phyloP scores from a whole-genome alignment of 768 basidiomycete species.

The Amanita rubescens region DNA sequence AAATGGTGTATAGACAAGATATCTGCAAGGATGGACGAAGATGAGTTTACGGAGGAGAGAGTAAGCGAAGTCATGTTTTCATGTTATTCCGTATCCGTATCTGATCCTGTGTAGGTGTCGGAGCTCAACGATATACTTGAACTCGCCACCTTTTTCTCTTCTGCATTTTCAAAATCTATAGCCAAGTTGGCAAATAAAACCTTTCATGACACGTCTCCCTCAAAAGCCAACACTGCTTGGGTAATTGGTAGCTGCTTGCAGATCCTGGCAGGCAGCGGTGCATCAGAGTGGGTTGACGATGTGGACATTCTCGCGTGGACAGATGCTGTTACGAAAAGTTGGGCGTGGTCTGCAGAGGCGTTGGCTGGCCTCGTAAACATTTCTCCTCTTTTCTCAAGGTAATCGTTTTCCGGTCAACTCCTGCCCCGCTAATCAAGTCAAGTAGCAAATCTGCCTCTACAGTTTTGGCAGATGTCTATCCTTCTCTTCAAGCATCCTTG shows the following conservation, averaged over 20 bases:
- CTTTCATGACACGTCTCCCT: slow-evolving; percentile 18
- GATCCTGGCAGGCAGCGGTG: slow-evolving; percentile 36
- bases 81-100: too few species aligned
- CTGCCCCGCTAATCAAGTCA: background rate
- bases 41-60: background rate
- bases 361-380: slow-evolving; percentile 42
- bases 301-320: slow-evolving; percentile 48
- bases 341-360: slow-evolving; percentile 52
- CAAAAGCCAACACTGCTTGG: slow-evolving; percentile 38
- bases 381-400: slow-evolving; percentile 1
- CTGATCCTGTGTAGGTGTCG: slow-evolving; percentile 27
- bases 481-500: slow-evolving; percentile 43
- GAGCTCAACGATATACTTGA: slow-evolving; percentile 50
- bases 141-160: slow-evolving; percentile 45
- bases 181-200: slow-evolving; percentile 36
- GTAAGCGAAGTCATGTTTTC: background rate
- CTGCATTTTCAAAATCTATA: slow-evolving; percentile 24
- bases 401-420: background rate
- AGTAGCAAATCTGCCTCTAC: slow-evolving; percentile 1
- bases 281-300: slow-evolving; percentile 37
- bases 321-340: slow-evolving; percentile 34
- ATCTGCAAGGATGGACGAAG: background rate
- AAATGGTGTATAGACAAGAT: slow-evolving; percentile 34
- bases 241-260: slow-evolving; percentile 54
- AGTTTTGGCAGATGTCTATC: slow-evolving; percentile 26